Conservation (phyloP, 1,284 basidiomycete species). For the Tilletia caries region DNA sequence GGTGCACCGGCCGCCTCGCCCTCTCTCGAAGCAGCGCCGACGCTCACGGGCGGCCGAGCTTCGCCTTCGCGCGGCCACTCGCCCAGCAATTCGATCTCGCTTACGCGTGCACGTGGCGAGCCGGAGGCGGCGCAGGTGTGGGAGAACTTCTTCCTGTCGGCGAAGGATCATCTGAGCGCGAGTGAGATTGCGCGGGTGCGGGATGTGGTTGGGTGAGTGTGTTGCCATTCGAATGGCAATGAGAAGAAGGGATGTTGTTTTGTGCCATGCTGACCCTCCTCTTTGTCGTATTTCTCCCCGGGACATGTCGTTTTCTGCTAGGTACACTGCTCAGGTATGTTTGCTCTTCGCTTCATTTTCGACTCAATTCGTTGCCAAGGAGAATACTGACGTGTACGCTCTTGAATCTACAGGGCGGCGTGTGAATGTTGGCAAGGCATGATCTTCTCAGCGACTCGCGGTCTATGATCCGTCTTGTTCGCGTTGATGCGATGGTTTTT, state of each 20-base stretch:
- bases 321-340: slow-evolving; percentile 11
- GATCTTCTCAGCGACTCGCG: too few species aligned
- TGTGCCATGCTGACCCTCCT: background rate
- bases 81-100: slow-evolving; percentile 6
- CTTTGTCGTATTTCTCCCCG: background rate
- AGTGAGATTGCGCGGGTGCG: slow-evolving; percentile 15
- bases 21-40: slow-evolving; percentile 14
- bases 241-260: too few species aligned
- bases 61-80: slow-evolving; percentile 13
- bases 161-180: slow-evolving; percentile 42
- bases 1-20: slow-evolving; percentile 12
- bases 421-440: too few species aligned
- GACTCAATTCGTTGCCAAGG: background rate
- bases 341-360: background rate
- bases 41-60: background rate
- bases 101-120: slow-evolving; percentile 31
- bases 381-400: background rate
- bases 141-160: slow-evolving; percentile 50
- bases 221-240: background rate
- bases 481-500: too few species aligned
- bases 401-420: background rate
- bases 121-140: slow-evolving; percentile 48
- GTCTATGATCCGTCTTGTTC: too few species aligned
- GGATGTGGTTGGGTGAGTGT: slow-evolving; percentile 10
- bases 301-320: background rate